Evolutionary conservation across 2,329 filamentous ascomycete species (phyloP).

Genomic region (Raffaelea deltoideospora): DNA sequence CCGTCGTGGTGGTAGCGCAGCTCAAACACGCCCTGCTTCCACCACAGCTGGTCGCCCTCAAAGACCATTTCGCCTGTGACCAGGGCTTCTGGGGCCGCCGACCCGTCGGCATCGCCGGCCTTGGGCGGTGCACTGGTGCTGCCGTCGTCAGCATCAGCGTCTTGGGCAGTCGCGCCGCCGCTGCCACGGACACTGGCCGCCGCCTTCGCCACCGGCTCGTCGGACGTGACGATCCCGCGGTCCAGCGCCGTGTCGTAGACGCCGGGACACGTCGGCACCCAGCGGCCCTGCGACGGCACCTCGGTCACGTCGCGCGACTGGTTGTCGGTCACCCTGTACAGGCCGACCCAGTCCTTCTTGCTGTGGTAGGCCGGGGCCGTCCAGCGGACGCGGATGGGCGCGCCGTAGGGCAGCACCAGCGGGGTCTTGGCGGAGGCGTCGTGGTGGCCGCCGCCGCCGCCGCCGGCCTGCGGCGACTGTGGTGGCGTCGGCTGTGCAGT

Average conservation of each 20-base stretch:
- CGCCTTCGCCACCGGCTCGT: conserved; percentile 40
- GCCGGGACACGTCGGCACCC: conserved; percentile 67
- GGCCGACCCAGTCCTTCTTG: conserved; percentile 86
- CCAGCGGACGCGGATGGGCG: conserved; percentile 83
- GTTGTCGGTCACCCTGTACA: conserved; percentile 95
- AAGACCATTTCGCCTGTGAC: conserved; percentile 76
- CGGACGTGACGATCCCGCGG: conserved; percentile 56
- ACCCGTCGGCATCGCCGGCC: background rate
- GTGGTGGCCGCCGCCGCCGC: background rate
- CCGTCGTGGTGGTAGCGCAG: conserved; percentile 94
- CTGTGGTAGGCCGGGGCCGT: conserved; percentile 74
- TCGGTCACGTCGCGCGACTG: conserved; percentile 70
- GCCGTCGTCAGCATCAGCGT: too few relatives aligned
- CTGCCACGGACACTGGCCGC: too few relatives aligned
- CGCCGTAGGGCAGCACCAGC: conserved; percentile 75
- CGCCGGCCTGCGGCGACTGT: too few relatives aligned
- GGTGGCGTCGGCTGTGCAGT: too few relatives aligned
- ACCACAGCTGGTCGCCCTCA: conserved; percentile 86
- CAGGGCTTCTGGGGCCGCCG: conserved; percentile 17
- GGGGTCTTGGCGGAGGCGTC: conserved; percentile 36
- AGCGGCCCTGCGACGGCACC: conserved; percentile 74
- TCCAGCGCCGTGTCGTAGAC: conserved; percentile 65
- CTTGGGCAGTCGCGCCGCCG: too few relatives aligned
- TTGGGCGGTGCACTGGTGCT: conserved; percentile 14
- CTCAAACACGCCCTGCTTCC: conserved; percentile 92